Evolutionary conservation across 2,329 filamentous ascomycete genomes (phyloP), one percentile per base, ranked within the genome.

Genomic region (Cercospora janseana): DNA sequence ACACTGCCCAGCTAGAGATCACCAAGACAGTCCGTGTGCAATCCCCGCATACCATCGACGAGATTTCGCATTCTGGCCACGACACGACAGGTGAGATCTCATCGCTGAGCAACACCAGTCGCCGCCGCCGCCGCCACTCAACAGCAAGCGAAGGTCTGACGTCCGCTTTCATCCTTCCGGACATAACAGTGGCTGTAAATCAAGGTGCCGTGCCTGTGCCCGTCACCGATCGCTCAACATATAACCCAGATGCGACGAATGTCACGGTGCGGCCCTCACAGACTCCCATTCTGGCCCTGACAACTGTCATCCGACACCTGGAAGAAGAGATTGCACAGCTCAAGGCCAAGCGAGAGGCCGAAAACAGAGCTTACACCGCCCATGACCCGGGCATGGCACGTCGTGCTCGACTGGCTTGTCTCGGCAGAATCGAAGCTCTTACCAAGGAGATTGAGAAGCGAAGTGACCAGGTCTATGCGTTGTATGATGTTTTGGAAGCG

Each of bases 401-500:
- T 57, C 79, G 81, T 26, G 80, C 83, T 60, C 80, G 87, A 53
- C 79, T 82, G 54, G 70, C 72, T 3, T 68, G 90, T 46, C 78
- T 80, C 21, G 75, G 73, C 21, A 79, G 78, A 49, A 84, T 92
- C 27, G 76, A 82, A 54, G 73, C 72, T 16, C 63, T 89, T 15
- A 72, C 86, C 32, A 76, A 77, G 54, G 77, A 79, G 45, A 79
- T 89, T 18, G 85, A 90, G 62, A 77, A 79, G 62, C 89, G 91
- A 69, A 82, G 83, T 20, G 85, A 87, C 54, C 86, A 91, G 67
- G 83, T 95, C 32, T 94, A 95, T 70, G 79, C 81, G 32, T 75
- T 95, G 10, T 88, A 91, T 60, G 89, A 95, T 66, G 88, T 93
- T 1, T 75, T 93, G 0, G 88, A 92, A 68, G 87, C 85, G 4